phyloP scores from a whole-genome alignment of 768 basidiomycete genomes.

The Rhizopogon salebrosus region DNA sequence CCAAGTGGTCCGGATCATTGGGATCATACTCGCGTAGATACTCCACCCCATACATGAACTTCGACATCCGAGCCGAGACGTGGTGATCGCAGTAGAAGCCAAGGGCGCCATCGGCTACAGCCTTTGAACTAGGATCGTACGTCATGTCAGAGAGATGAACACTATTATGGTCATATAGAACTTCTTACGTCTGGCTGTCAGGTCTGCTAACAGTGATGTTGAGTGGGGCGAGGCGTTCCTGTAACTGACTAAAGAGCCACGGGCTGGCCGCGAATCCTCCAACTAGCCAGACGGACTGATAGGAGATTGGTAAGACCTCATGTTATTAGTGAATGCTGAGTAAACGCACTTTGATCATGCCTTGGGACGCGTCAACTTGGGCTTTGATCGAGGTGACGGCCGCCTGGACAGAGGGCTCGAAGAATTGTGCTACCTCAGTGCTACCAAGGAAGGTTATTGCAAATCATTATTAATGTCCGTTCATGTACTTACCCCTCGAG shows the following conservation, averaged over 20 bases:
- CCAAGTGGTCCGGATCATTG: conserved; percentile 59
- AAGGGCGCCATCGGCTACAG: conserved; percentile 79
- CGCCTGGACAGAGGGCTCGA: conserved; percentile 76
- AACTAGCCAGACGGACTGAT: conserved; percentile 75
- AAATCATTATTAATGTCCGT: conserved; percentile 19
- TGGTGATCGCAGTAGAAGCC: conserved; percentile 84
- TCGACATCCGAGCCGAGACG: conserved; percentile 76
- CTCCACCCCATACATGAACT: conserved; percentile 80
- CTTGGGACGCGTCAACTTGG: conserved; percentile 65
- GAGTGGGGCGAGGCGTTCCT: conserved; percentile 55
- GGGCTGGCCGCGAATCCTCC: conserved; percentile 82
- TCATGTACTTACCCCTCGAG: conserved; percentile 51
- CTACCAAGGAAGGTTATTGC: conserved; percentile 15
- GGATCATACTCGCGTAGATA: conserved; percentile 65
- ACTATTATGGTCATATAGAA: conserved; percentile 2
- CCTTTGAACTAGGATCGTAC: conserved; percentile 61
- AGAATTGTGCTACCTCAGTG: conserved; percentile 59
- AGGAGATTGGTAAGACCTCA: conserved; percentile 5
- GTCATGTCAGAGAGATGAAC: conserved; percentile 2
- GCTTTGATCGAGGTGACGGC: conserved; percentile 63
- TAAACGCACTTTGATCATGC: conserved; percentile 53
- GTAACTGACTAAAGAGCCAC: conserved; percentile 73
- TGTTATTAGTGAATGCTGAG: background rate
- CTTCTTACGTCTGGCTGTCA: conserved; percentile 69
- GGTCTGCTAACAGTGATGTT: conserved; percentile 65